Evolutionary conservation across 192 early-diverging fungal genomes (phyloP).

Genomic region (Coemansia sp.): DNA sequence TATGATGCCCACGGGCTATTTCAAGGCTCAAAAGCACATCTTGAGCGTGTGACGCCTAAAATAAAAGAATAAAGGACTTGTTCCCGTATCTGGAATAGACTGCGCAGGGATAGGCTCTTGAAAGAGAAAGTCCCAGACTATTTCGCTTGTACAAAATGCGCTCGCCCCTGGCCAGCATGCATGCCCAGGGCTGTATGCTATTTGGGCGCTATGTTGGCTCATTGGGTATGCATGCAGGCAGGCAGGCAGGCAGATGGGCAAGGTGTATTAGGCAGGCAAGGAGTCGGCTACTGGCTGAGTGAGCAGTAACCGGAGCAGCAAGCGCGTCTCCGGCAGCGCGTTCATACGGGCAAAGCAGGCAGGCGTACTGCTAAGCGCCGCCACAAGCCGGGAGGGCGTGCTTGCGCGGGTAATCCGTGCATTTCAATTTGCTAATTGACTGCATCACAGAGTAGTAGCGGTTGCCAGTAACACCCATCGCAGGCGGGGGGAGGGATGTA

Average conservation of each 20-base stretch:
- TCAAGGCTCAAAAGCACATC: background rate
- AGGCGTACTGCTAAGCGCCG: slow-evolving; percentile 4
- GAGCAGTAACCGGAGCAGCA: background rate
- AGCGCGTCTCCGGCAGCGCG: background rate
- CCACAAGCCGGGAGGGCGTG: slow-evolving; percentile 5
- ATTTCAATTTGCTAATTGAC: slow-evolving; percentile 2
- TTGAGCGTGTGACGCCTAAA: slow-evolving; percentile 2
- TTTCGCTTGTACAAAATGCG: background rate
- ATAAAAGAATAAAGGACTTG: background rate
- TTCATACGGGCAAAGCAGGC: background rate
- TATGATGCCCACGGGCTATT: background rate
- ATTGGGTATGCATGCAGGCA: background rate
- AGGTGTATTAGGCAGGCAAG: slow-evolving; percentile 5
- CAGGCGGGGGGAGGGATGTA: background rate
- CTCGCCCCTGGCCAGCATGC: too few species aligned
- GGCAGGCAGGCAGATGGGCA: background rate
- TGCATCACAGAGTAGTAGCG: background rate
- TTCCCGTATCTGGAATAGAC: slow-evolving; percentile 7
- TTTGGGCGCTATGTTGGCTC: background rate
- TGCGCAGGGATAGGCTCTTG: slow-evolving; percentile 1
- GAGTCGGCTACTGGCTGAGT: background rate
- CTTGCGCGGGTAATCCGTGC: slow-evolving; percentile 1
- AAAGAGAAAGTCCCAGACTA: slow-evolving; percentile 2
- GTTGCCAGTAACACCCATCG: slow-evolving; percentile 6
- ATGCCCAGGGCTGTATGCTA: background rate